These are phyloP conservation scores for Geranium rotundifolium DNA, from an alignment of 345 rosid species.

Conservation along the genomic window DNA sequence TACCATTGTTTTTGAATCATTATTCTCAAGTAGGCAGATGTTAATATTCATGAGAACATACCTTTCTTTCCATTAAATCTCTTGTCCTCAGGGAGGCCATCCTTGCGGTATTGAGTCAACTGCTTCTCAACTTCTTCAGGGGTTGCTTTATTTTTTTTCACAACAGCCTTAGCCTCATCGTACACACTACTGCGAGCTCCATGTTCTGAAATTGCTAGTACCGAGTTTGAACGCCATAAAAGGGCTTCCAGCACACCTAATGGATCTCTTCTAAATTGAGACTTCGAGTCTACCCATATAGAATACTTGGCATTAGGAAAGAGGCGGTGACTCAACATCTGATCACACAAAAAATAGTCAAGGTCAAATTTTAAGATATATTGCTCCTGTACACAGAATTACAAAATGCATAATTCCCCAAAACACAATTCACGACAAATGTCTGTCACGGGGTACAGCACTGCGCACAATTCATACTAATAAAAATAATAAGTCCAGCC, in stretches of 20 bases:
- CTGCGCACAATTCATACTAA: too few species aligned
- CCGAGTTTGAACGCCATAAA: slow-evolving; percentile 85
- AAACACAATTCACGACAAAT: too few species aligned
- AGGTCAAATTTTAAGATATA: slow-evolving; percentile 1
- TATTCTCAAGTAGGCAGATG: too few species aligned
- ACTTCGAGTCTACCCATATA: slow-evolving; percentile 94
- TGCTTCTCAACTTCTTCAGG: slow-evolving; percentile 87
- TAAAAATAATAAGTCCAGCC: too few species aligned
- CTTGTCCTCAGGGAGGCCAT: slow-evolving; percentile 70
- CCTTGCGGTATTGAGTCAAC: slow-evolving; percentile 49
- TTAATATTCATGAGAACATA: too few species aligned
- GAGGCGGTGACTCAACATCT: slow-evolving; percentile 94
- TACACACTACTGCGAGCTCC: slow-evolving; percentile 95
- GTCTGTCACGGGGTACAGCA: too few species aligned
- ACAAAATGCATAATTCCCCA: neutral
- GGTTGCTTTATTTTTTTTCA: slow-evolving; percentile 76
- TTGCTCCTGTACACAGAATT: neutral
- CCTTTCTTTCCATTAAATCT: slow-evolving; percentile 80
- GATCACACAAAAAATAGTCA: slow-evolving; percentile 5
- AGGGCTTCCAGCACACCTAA: slow-evolving; percentile 81
- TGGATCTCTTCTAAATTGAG: slow-evolving; percentile 94
- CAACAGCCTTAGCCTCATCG: slow-evolving; percentile 88
- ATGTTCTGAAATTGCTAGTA: slow-evolving; percentile 82
- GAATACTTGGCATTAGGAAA: slow-evolving; percentile 72
- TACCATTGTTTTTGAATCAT: too few species aligned